phyloP scores from a whole-genome alignment of 2,329 filamentous ascomycete genomes.

The Cordyceps javanica region DNA sequence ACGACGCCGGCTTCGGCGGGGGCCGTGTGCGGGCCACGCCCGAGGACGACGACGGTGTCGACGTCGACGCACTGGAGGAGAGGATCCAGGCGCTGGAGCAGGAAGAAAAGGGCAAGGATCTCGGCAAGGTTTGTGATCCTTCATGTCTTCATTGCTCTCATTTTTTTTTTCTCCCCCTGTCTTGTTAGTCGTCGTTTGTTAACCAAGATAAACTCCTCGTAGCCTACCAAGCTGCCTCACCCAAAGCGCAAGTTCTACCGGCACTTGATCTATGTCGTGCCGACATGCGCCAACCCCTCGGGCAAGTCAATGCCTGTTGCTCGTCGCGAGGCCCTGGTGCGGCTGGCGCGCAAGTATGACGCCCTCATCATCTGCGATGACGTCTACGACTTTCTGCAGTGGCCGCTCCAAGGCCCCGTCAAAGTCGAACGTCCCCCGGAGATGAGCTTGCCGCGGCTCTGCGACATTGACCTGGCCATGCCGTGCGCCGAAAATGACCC shows the following conservation, averaged over 20 bases:
- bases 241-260: constrained; percentile 72
- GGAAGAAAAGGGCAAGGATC: constrained; percentile 15
- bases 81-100: constrained; percentile 26
- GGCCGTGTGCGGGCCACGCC: constrained; percentile 60
- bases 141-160: background rate
- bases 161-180: background rate
- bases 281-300: constrained; percentile 84
- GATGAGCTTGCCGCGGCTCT: constrained; percentile 65
- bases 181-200: background rate
- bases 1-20: constrained; percentile 66
- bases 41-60: constrained; percentile 72
- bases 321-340: constrained; percentile 62
- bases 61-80: constrained; percentile 47
- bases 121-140: background rate
- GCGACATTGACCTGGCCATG: constrained; percentile 69
- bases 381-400: constrained; percentile 90
- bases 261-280: constrained; percentile 82
- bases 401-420: constrained; percentile 46
- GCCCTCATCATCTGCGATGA: constrained; percentile 84
- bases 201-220: background rate
- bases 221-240: constrained; percentile 48
- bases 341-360: constrained; percentile 71
- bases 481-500: constrained; percentile 44
- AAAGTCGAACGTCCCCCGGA: constrained; percentile 16
- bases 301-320: constrained; percentile 71